phyloP scores from a whole-genome alignment of 148 eudicot genomes.

The Rhododendron molle region DNA sequence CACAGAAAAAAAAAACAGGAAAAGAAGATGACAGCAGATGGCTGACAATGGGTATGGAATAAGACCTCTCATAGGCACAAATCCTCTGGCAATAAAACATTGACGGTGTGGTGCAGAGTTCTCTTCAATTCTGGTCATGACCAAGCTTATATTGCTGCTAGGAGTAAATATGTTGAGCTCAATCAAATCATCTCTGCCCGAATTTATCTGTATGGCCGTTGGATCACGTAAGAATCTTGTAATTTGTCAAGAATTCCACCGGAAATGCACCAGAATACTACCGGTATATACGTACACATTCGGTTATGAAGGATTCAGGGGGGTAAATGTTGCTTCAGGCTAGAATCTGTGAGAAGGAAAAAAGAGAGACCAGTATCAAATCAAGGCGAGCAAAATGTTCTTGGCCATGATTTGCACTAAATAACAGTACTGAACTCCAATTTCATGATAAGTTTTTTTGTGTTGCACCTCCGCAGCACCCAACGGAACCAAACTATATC shows the following conservation, averaged over 20 bases:
- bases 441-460: neutral
- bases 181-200: neutral
- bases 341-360: neutral
- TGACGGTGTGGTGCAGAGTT: neutral
- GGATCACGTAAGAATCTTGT: neutral
- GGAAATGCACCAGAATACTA: neutral
- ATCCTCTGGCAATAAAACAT: neutral
- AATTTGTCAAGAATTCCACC: neutral
- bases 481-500: neutral
- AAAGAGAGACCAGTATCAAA: neutral
- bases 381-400: neutral
- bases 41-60: neutral
- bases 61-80: neutral
- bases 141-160: neutral
- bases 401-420: neutral
- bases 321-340: neutral
- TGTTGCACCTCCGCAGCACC: neutral
- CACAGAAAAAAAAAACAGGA: neutral
- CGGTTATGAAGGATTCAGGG: neutral
- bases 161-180: neutral
- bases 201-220: neutral
- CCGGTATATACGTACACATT: neutral
- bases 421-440: neutral
- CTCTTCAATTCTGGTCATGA: neutral
- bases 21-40: neutral